Evolutionary conservation across 2,329 filamentous ascomycete genomes (phyloP), one percentile per base, ranked within the genome.

Genomic region (Ophiognomonia clavigignenti-juglandacearum): DNA sequence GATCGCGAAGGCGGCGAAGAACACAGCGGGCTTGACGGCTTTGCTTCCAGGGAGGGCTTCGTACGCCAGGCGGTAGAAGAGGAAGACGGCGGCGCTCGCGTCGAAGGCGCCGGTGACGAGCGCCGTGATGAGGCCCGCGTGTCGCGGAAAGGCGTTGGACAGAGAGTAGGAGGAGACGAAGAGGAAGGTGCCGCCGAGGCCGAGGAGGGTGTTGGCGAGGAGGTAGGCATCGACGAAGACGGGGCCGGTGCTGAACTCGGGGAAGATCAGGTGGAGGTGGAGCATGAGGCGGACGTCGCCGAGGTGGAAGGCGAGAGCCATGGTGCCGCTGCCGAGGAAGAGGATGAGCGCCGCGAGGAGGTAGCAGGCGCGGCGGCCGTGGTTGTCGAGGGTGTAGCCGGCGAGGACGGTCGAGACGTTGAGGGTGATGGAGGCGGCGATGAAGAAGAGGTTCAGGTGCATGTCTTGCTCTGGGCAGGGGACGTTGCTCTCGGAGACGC

Each of bases 321-420:
- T 51, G 26, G 78, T 72, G 6, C 83, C 84, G 10, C 75, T 54
- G 0, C 75, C 68, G 16, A 87, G 70, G 53, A 78, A 76, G 20
- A 87, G 70, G 53, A 78, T 77, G 32, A 77, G 48, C 38, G 78
- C 75, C 14, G 83, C 81, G 39, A 82, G 72, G 16, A 84, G 67
- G 18, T 82, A 81, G 51, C 80, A 78, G 2, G 81, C 66, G 43
- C 81, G 74, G 22, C 83, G 82, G 8, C 84, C 84, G 57, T 75
- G 86, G 34, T 75, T 73, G 64, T 87, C 84, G 22, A 88, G 70
- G 11, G 84, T 75, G 2, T 80, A 81, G 23, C 84, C 84, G 3
- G 84, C 80, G 13, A 82, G 77, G 10, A 88, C 69, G 9, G 83
- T 82, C 38, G 75, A 78, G 14, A 85, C 76, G 58, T 87, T 87